Base-by-base conservation (phyloP, 1,139 yeast species). In the Eremothecium sinecaudum region DNA sequence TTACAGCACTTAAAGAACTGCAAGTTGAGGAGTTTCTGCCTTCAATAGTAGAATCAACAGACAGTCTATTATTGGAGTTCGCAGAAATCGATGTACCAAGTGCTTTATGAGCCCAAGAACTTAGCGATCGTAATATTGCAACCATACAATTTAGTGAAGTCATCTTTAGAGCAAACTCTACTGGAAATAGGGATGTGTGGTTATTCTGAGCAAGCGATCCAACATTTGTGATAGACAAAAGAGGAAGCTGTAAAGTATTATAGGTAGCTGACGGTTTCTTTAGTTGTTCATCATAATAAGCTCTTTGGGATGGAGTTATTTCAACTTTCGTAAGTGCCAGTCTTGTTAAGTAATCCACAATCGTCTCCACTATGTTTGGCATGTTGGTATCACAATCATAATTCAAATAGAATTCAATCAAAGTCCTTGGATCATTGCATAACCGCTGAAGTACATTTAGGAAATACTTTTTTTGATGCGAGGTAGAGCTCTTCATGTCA, bases 321-420 rank as follows among this genome's bases (percentile, higher is more conserved):
- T 79, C 92, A 4, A 80, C 78, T 42, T 86, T 69, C 1, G 79
- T 68, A 28, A 82, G 64, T 0, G 95, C 78, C 39, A 80, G 62
- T 45, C 72, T 74, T 4, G 94, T 80, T 45, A 90, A 65, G 46
- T 80, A 78, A 46, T 84, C 90, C 36, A 86, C 73, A 25, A 83
- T 64, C 36, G 74, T 69, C 58, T 92, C 98, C 56, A 90, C 84
- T 33, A 87, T 69, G 54, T 90, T 90, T 31, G 94, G 83, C 69
- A 79, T 73, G 5, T 73, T 65, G 12, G 79, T 70, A 55, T 86
- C 95, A 63, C 99, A 92, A 58, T 92, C 99, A 58, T 90, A 92
- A 57, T 92, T 92, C 50, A 92, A 69, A 53, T 87, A 92, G 43
- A 90, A 75, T 59, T 92, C 99, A 40, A 92, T 84, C 40, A 92